phyloP scores from a whole-genome alignment of 345 rosid species.

The Rubroshorea leprosula region DNA sequence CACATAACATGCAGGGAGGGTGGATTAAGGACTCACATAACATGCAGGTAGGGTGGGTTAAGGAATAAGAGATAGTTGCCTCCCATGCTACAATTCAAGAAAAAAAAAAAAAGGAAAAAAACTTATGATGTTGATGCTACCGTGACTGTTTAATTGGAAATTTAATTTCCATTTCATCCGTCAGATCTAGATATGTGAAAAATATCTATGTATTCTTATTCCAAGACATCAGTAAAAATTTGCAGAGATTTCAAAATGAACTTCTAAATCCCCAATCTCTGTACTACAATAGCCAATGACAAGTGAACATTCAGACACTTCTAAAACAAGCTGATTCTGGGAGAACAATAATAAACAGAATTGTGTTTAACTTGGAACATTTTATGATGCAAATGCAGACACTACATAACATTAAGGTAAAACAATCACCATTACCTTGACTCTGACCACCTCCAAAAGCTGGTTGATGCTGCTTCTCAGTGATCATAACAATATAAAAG shows the following conservation, averaged over 20 bases:
- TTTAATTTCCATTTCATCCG: no score
- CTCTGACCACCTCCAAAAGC: slow-evolving; percentile 26
- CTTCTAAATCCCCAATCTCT: not conserved
- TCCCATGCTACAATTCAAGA: no score
- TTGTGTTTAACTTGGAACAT: not conserved
- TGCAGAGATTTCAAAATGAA: not conserved
- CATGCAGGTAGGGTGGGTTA: no score
- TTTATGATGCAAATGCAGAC: not conserved
- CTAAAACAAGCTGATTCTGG: not conserved
- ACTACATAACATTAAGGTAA: not conserved
- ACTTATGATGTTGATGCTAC: no score
- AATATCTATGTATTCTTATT: no score
- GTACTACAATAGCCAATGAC: not conserved
- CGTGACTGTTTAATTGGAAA: no score
- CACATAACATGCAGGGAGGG: no score
- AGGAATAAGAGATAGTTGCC: no score
- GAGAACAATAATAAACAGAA: not conserved
- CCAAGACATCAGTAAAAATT: no score
- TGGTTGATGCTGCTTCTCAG: slow-evolving; percentile 47
- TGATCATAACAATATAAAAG: slow-evolving; percentile 3
- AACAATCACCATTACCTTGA: slow-evolving; percentile 35
- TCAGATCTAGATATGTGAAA: no score
- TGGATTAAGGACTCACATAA: no score
- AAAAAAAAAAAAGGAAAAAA: no score
- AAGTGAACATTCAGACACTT: not conserved